Evolutionary conservation across 805 yeast species (phyloP), one percentile per base, ranked within the genome.

Genomic region (Myxozyma geophila): DNA sequence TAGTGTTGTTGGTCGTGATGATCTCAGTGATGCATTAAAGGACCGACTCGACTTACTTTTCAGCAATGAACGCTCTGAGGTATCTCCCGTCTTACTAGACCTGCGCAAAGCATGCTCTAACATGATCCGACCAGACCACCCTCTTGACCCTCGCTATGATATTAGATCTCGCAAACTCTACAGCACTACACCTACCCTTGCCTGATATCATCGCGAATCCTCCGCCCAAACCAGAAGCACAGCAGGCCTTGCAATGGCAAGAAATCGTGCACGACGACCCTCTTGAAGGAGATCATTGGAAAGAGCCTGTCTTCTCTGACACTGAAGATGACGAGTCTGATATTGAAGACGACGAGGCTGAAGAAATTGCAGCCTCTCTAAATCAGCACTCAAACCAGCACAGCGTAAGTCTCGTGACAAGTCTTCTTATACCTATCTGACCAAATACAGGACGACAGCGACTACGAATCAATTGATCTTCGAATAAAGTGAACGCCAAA

Each of bases 261-360:
- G 73, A 71, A 5, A 73, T 73, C n/a, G 33, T 72, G 15, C 62
- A 36, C 8, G 73, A 69, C 10, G 75, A 72, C 7, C 75, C 75
- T 8, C 54, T 73, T 19, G 60, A 59, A 15, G 76, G 76, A 0
- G 73, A 70, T 15, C 74, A 73, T 54, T 73, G 76, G 76, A 54
- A n/a, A 8, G 59, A 28, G 43, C 59, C 64, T 7, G 35, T 54
- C 12, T 51, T 15, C 13, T 67, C 61, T 23, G 64, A 57, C 19
- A 59, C 51, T 21, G 52, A 41, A 33, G 69, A 55, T 6, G 58
- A 39, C n/a, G n/a, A 9, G 19, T 55, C 43, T 23, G 21, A 43
- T 13, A 48, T 19, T 40, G 58, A 41, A 15, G 58, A 21, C 1
- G 58, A 41, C 36, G 39, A 35, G 12, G 17, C 39, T 13, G 19